Conservation (phyloP, 2,329 filamentous ascomycete genomes). For the Xylariaceae sp. region DNA sequence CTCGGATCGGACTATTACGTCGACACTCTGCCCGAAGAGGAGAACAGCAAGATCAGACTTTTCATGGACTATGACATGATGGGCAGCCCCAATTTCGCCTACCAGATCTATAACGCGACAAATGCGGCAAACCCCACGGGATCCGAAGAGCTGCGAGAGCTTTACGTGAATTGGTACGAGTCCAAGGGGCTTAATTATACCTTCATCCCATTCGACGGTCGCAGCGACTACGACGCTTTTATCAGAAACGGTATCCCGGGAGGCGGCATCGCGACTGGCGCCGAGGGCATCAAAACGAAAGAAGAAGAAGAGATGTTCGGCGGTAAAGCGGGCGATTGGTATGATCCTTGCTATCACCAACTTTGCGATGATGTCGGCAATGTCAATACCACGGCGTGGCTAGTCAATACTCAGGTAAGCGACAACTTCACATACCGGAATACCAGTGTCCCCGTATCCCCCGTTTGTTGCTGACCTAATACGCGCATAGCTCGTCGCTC, state of each 20-base stretch:
- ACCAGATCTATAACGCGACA: constrained; percentile 68
- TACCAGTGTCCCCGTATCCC: too few species aligned
- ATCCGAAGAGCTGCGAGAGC: constrained; percentile 62
- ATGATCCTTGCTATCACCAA: constrained; percentile 59
- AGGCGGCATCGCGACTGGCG: constrained; percentile 66
- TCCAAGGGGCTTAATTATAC: constrained; percentile 60
- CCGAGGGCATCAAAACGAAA: constrained; percentile 53
- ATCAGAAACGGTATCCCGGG: constrained; percentile 41
- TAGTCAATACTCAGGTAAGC: constrained; percentile 55
- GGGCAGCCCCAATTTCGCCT: constrained; percentile 62
- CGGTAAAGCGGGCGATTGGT: constrained; percentile 49
- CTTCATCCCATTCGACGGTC: constrained; percentile 71
- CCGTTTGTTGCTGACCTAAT: neutral
- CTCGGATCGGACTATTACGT: constrained; percentile 62
- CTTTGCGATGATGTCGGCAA: constrained; percentile 58
- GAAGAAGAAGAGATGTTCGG: constrained; percentile 51
- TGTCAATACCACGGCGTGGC: constrained; percentile 57
- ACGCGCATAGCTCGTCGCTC: constrained; percentile 55
- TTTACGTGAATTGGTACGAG: constrained; percentile 66
- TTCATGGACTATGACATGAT: constrained; percentile 72
- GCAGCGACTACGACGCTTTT: constrained; percentile 67
- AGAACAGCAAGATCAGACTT: constrained; percentile 59
- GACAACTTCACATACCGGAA: too few species aligned
- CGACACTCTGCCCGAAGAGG: constrained; percentile 47
- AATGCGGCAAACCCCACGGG: constrained; percentile 67